phyloP scores from a whole-genome alignment of 202 grass and related monocot species.

The Schoenoplectus tabernaemontani region DNA sequence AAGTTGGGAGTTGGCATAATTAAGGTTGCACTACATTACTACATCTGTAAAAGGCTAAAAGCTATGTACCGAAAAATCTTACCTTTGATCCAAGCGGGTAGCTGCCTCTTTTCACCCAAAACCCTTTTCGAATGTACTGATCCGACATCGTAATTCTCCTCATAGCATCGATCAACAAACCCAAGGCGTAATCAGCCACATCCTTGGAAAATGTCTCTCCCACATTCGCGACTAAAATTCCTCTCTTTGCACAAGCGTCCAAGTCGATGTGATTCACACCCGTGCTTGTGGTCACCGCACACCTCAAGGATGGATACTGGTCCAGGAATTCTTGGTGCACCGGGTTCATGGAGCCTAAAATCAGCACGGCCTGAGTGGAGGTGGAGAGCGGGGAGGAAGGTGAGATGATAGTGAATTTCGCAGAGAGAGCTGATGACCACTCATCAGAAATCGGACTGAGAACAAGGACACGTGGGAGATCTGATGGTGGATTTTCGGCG shows the following conservation, averaged over 20 bases:
- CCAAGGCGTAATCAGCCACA: conserved; percentile 42
- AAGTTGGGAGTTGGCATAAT: no score
- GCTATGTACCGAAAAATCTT: no score
- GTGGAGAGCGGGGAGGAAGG: neutral
- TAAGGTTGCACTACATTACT: no score
- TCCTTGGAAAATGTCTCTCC: conserved; percentile 24
- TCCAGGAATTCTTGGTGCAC: conserved; percentile 20
- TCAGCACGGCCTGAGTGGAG: neutral
- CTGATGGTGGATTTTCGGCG: neutral
- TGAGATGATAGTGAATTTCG: conserved; percentile 16
- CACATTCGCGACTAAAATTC: conserved; percentile 19
- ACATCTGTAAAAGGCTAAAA: no score
- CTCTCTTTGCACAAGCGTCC: conserved; percentile 31
- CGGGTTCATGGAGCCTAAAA: neutral
- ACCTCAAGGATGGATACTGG: neutral
- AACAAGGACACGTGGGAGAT: conserved; percentile 3
- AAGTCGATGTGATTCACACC: conserved; percentile 35
- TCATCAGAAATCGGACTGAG: neutral
- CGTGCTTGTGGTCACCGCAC: conserved; percentile 21
- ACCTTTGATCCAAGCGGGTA: conserved; percentile 32
- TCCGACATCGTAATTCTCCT: conserved; percentile 19
- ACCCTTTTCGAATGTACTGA: conserved; percentile 24
- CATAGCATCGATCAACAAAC: conserved; percentile 34
- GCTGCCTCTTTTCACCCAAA: conserved; percentile 23
- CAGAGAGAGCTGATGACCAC: neutral